Conservation (phyloP, 2,329 filamentous ascomycete genomes). For the Chrysoporthe deuterocubensis region DNA sequence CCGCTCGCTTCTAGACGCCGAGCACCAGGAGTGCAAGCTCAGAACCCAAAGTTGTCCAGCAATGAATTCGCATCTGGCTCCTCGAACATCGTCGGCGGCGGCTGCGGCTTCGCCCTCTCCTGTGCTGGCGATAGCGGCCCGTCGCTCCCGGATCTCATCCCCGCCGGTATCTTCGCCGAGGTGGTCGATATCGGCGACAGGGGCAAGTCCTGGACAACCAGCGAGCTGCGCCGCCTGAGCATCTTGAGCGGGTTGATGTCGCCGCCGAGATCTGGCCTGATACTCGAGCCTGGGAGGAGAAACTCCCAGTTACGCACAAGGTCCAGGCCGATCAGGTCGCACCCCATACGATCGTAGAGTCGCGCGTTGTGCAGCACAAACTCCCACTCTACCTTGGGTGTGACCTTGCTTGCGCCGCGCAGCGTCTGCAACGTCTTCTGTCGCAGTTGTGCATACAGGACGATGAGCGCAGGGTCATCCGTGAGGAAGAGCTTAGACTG, state of each 20-base stretch:
- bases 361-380: slow-evolving; percentile 86
- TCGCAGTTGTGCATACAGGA: slow-evolving; percentile 85
- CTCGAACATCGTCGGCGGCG: slow-evolving; percentile 78
- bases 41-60: slow-evolving; percentile 94
- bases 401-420: slow-evolving; percentile 81
- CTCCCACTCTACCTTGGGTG: slow-evolving; percentile 79
- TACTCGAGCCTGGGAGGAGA: slow-evolving; percentile 50
- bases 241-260: slow-evolving; percentile 68
- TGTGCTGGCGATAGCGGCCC: slow-evolving; percentile 56
- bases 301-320: slow-evolving; percentile 86
- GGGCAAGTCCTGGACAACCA: slow-evolving; percentile 79
- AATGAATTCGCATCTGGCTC: slow-evolving; percentile 91
- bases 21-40: background rate
- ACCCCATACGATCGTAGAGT: slow-evolving; percentile 89
- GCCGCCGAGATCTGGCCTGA: slow-evolving; percentile 45
- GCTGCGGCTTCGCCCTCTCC: slow-evolving; percentile 45
- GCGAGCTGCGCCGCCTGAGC: slow-evolving; percentile 71
- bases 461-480: slow-evolving; percentile 86
- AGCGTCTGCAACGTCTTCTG: slow-evolving; percentile 82
- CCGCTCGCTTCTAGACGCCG: background rate
- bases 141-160: slow-evolving; percentile 48
- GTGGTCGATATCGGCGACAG: slow-evolving; percentile 43
- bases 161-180: slow-evolving; percentile 41
- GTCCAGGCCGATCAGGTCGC: slow-evolving; percentile 85
- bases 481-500: slow-evolving; percentile 81